Evolutionary conservation across 2,329 filamentous ascomycete genomes (phyloP).

Genomic region (Lachnellula subtilissima): DNA sequence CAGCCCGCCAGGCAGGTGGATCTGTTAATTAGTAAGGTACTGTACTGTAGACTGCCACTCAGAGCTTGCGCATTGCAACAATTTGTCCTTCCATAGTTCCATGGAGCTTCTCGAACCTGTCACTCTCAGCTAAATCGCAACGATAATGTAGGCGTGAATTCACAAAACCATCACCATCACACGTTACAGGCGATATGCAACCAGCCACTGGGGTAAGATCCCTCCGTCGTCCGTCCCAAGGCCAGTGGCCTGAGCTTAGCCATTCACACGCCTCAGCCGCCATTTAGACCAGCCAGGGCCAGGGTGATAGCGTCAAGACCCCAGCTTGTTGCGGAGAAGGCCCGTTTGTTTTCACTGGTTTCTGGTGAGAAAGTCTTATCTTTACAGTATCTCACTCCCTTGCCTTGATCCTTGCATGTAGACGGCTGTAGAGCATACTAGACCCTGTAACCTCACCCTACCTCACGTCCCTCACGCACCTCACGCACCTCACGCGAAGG

Average conservation of each 20-base stretch:
- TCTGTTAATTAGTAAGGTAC: too few species aligned
- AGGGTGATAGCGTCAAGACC: too few species aligned
- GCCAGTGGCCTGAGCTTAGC: background rate
- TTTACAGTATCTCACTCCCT: too few species aligned
- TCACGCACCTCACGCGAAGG: background rate
- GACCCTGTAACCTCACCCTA: too few species aligned
- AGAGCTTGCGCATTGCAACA: background rate
- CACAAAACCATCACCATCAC: conserved; percentile 15
- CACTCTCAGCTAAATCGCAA: too few species aligned
- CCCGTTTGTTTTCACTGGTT: background rate
- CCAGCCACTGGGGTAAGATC: conserved; percentile 14
- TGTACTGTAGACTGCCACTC: too few species aligned
- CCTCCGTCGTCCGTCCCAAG: background rate
- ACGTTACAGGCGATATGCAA: conserved; percentile 24
- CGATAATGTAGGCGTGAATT: background rate
- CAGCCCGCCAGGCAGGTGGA: too few species aligned
- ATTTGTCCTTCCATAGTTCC: background rate
- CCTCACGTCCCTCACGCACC: background rate
- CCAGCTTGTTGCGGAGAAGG: background rate
- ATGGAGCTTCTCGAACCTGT: background rate
- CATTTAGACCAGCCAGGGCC: background rate
- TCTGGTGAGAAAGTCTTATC: too few species aligned
- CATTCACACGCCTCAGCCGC: background rate
- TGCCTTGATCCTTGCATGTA: too few species aligned
- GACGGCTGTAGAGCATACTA: too few species aligned